These are phyloP conservation scores for Leptographium wingfieldii DNA, from an alignment of 2,329 filamentous ascomycete species.

Conservation along the genomic window DNA sequence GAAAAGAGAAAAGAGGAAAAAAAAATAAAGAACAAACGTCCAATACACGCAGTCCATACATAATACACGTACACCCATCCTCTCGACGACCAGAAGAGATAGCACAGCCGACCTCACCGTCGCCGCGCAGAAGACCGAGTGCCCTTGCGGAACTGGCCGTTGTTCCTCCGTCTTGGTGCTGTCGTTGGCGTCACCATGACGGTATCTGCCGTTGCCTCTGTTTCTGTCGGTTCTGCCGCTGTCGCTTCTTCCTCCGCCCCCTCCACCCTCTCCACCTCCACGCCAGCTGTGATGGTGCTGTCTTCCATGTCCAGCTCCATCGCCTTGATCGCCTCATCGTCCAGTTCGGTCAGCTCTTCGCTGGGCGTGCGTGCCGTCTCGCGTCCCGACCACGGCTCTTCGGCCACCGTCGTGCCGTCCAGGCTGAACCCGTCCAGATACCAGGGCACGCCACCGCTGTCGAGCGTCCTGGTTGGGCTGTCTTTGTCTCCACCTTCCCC, in stretches of 20 bases:
- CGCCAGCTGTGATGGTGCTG: slow-evolving; percentile 26
- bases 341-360: slow-evolving; percentile 82
- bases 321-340: slow-evolving; percentile 77
- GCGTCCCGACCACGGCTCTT: slow-evolving; percentile 58
- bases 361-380: slow-evolving; percentile 58
- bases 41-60: not conserved
- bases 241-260: not conserved
- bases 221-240: not conserved
- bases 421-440: slow-evolving; percentile 75
- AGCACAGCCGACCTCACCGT: slow-evolving; percentile 11
- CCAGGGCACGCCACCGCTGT: slow-evolving; percentile 73
- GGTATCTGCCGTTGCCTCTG: too few relatives aligned
- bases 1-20: not conserved
- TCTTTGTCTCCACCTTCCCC: not conserved
- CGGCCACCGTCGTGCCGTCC: slow-evolving; percentile 64
- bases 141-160: slow-evolving; percentile 17
- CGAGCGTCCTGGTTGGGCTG: slow-evolving; percentile 37
- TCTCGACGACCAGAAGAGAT: not conserved
- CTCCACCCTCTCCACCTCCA: not conserved
- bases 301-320: slow-evolving; percentile 44
- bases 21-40: not conserved
- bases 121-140: slow-evolving; percentile 20
- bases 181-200: too few relatives aligned
- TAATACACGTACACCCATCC: not conserved
- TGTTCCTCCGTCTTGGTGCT: slow-evolving; percentile 3